Evolutionary conservation across 768 basidiomycete genomes (phyloP).

Genomic region (Holtermannia corniformis): DNA sequence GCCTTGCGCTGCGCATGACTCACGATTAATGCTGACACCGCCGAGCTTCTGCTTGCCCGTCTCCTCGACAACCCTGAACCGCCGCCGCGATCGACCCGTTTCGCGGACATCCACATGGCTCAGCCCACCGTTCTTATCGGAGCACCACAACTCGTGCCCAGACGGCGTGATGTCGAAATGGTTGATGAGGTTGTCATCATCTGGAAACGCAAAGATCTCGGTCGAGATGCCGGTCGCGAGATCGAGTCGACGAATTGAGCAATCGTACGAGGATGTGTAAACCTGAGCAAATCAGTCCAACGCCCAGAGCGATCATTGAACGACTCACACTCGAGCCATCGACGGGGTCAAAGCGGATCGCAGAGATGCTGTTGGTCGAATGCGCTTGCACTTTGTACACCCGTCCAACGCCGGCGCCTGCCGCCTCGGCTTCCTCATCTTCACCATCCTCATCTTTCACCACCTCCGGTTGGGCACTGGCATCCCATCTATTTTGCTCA

Average conservation of each 20-base stretch:
- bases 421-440: constrained; percentile 11
- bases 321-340: constrained; percentile 37
- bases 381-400: constrained; percentile 41
- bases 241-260: constrained; percentile 41
- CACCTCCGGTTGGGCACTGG: constrained; percentile 15
- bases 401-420: constrained; percentile 12
- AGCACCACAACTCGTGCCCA: constrained; percentile 38
- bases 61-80: constrained; percentile 30
- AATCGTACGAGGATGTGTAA: constrained; percentile 44
- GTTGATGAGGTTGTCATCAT: constrained; percentile 41
- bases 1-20: constrained; percentile 13
- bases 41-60: constrained; percentile 38
- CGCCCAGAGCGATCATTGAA: background rate
- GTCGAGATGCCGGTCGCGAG: constrained; percentile 38
- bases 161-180: constrained; percentile 42
- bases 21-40: constrained; percentile 41
- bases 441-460: constrained; percentile 20
- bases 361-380: constrained; percentile 33
- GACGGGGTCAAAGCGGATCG: constrained; percentile 41
- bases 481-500: constrained; percentile 16
- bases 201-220: constrained; percentile 39
- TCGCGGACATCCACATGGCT: constrained; percentile 38
- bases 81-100: constrained; percentile 19
- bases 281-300: constrained; percentile 29
- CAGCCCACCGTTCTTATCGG: constrained; percentile 38